These are phyloP conservation scores for Pseudozyma flocculosa DNA, from an alignment of 1,284 basidiomycete genomes.

Conservation along the genomic window DNA sequence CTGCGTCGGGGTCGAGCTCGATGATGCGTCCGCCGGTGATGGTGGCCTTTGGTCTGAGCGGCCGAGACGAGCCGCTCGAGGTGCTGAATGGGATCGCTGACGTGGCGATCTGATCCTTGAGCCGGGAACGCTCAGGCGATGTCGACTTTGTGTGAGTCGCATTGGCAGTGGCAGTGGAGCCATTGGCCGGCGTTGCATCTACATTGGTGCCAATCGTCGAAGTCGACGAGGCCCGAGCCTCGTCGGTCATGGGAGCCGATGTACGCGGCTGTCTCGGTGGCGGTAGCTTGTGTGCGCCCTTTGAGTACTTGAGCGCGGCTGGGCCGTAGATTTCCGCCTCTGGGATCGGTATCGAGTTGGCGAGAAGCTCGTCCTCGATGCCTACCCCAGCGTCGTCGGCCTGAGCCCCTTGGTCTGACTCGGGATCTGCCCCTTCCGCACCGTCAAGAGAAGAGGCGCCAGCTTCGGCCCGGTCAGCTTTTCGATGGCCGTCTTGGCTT, in stretches of 20 bases:
- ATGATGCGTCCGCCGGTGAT: background rate
- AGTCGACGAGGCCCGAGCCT: too few species aligned
- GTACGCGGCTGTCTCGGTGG: background rate
- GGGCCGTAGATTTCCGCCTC: conserved; percentile 35
- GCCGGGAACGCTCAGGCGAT: conserved; percentile 1
- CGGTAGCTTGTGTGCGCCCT: conserved; percentile 29
- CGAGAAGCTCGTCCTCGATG: conserved; percentile 1
- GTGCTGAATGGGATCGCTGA: conserved; percentile 15
- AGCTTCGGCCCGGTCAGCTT: background rate
- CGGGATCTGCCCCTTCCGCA: background rate
- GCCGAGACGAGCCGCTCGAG: conserved; percentile 2
- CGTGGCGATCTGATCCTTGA: conserved; percentile 12
- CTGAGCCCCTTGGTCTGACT: background rate
- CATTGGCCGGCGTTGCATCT: too few species aligned
- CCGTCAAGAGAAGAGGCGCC: too few species aligned
- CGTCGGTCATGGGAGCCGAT: too few species aligned
- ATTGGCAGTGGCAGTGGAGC: too few species aligned
- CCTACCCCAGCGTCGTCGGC: background rate
- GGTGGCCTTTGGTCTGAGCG: conserved; percentile 5
- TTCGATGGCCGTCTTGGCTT: background rate
- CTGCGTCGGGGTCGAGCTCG: conserved; percentile 1
- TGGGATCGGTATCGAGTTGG: conserved; percentile 12
- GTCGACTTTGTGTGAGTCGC: too few species aligned
- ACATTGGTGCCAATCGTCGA: too few species aligned
- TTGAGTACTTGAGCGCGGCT: conserved; percentile 36